These are phyloP conservation scores for Termitomyces sp. DNA, from an alignment of 768 basidiomycete genomes.

Conservation along the genomic window DNA sequence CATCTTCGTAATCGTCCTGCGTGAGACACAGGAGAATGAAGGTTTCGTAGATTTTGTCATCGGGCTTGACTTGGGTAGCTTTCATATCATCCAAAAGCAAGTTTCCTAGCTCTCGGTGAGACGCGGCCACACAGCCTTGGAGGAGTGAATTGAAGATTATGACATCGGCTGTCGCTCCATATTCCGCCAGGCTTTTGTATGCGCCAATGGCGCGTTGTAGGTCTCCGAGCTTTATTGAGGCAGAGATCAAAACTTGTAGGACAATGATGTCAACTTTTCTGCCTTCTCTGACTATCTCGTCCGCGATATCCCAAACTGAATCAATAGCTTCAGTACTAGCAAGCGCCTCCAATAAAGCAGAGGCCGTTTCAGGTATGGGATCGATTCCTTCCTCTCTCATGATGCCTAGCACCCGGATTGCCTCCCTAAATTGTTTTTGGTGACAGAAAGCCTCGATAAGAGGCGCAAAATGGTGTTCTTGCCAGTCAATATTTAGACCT, in stretches of 20 bases:
- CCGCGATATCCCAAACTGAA: slow-evolving; percentile 54
- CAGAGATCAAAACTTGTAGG: slow-evolving; percentile 64
- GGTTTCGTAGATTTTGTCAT: slow-evolving; percentile 57
- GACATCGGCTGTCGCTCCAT: slow-evolving; percentile 49
- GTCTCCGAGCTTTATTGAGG: slow-evolving; percentile 54
- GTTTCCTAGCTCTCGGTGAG: slow-evolving; percentile 64
- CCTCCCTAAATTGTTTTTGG: slow-evolving; percentile 52
- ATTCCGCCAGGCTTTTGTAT: slow-evolving; percentile 58
- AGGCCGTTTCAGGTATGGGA: slow-evolving; percentile 45
- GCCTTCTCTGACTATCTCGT: slow-evolving; percentile 50
- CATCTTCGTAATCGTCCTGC: slow-evolving; percentile 73
- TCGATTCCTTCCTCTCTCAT: slow-evolving; percentile 52
- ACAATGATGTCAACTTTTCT: slow-evolving; percentile 48
- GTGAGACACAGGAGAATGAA: slow-evolving; percentile 68
- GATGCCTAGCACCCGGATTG: slow-evolving; percentile 48
- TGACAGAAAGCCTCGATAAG: slow-evolving; percentile 69
- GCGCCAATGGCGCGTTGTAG: slow-evolving; percentile 72
- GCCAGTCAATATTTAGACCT: slow-evolving; percentile 36
- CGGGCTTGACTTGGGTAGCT: slow-evolving; percentile 43
- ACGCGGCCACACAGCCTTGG: slow-evolving; percentile 50
- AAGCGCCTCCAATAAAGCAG: slow-evolving; percentile 43
- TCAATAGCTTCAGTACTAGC: slow-evolving; percentile 51
- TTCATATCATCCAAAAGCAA: slow-evolving; percentile 64
- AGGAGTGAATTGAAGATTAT: slow-evolving; percentile 69
- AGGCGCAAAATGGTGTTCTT: slow-evolving; percentile 75